A percentile compares a stretch with the other conserved stretches of the same genome.
These are phyloP conservation scores for Fusarium buharicum DNA, from an alignment of 2,329 filamentous ascomycete genomes.

Conservation along the genomic window DNA sequence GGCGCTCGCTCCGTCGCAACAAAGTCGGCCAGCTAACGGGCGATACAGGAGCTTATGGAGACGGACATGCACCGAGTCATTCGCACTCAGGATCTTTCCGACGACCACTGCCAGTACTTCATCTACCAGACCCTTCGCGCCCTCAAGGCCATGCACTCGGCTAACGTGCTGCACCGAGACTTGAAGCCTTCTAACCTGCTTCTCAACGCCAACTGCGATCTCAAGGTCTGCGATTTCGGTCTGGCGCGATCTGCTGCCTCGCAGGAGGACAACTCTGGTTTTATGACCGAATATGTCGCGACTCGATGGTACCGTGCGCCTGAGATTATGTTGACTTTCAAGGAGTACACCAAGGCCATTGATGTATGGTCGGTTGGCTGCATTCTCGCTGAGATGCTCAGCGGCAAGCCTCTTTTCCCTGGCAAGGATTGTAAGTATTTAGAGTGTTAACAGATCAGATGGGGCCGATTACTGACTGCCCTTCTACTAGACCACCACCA, in stretches of 20 bases:
- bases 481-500: constrained; percentile 87
- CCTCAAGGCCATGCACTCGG: constrained; percentile 98
- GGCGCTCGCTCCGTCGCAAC: constrained; percentile 3
- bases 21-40: constrained; percentile 18
- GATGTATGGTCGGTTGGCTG: constrained; percentile 99
- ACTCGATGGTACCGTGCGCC: constrained; percentile 99
- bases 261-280: constrained; percentile 99
- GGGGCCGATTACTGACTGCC: constrained; percentile 12
- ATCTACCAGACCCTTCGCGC: constrained; percentile 99
- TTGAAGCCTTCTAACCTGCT: constrained; percentile 97
- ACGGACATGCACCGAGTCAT: constrained; percentile 99
- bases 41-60: constrained; percentile 90
- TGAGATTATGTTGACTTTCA: constrained; percentile 99
- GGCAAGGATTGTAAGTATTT: constrained; percentile 90
- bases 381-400: constrained; percentile 98
- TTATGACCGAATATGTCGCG: constrained; percentile 99
- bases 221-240: constrained; percentile 99
- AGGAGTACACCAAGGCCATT: constrained; percentile 99
- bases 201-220: constrained; percentile 97
- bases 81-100: constrained; percentile 96
- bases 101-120: constrained; percentile 99
- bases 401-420: constrained; percentile 96
- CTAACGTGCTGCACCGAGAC: constrained; percentile 96
- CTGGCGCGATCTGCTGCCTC: constrained; percentile 94
- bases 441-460: not conserved